These are phyloP conservation scores for Schizophyllum amplum DNA, from an alignment of 1,284 basidiomycete genomes.

Conservation along the genomic window DNA sequence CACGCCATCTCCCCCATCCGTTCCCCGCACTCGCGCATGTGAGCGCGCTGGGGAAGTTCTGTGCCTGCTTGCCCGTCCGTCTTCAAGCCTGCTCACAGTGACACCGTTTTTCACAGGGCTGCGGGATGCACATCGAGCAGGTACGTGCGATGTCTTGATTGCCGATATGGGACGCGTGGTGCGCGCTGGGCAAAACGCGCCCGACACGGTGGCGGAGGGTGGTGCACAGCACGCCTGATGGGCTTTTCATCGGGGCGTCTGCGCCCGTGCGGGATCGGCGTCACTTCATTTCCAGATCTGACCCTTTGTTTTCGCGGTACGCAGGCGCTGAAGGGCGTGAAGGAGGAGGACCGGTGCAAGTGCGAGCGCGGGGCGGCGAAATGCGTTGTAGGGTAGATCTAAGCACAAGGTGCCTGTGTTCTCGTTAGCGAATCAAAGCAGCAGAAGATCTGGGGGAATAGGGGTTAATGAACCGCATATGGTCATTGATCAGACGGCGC, in stretches of 20 bases:
- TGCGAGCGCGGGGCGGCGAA: background rate
- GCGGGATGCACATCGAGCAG: background rate
- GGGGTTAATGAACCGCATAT: background rate
- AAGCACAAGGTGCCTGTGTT: background rate
- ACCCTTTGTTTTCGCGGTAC: background rate
- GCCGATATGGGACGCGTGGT: no score
- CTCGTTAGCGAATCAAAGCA: background rate
- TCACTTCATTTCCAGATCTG: background rate
- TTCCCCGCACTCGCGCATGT: background rate
- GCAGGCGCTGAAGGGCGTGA: background rate
- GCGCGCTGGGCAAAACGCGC: background rate
- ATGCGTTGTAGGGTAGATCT: background rate
- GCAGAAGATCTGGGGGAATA: background rate
- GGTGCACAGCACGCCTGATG: background rate
- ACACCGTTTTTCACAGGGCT: background rate
- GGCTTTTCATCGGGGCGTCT: background rate
- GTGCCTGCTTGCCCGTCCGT: background rate
- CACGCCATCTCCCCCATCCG: background rate
- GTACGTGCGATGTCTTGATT: background rate
- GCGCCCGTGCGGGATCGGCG: background rate
- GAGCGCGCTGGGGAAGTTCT: background rate
- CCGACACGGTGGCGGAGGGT: background rate
- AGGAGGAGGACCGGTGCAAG: background rate
- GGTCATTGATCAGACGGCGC: background rate
- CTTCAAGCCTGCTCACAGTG: no score